Conservation (phyloP, 2,329 filamentous ascomycete genomes). For the Elsinoe necatrix region DNA sequence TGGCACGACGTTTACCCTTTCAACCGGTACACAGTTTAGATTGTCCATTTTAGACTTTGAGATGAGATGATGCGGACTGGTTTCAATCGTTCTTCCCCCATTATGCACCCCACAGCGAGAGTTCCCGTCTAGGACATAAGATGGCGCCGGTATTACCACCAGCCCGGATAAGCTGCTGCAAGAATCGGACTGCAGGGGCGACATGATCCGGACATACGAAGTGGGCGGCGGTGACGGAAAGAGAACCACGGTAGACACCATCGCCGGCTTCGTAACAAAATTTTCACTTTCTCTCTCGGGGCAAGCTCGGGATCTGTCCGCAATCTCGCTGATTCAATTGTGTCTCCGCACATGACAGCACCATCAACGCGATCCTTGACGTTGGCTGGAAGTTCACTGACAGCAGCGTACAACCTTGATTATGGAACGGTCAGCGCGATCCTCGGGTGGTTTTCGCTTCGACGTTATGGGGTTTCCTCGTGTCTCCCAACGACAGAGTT, state of each 20-base stretch:
- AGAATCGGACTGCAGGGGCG: not conserved
- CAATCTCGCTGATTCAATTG: constrained; percentile 32
- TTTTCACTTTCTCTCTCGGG: constrained; percentile 20
- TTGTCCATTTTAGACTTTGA: not conserved
- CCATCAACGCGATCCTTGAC: constrained; percentile 31
- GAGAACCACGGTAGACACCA: constrained; percentile 23
- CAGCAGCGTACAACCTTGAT: constrained; percentile 32
- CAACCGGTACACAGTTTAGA: not conserved
- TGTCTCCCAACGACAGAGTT: constrained; percentile 25
- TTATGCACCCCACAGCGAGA: not conserved
- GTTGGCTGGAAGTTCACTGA: constrained; percentile 24
- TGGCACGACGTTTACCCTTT: not conserved
- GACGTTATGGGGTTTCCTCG: not conserved
- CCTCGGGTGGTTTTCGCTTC: not conserved
- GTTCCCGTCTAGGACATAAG: not conserved
- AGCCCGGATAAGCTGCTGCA: not conserved
- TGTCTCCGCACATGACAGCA: constrained; percentile 36
- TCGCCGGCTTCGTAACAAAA: constrained; percentile 27
- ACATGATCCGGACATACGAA: constrained; percentile 18
- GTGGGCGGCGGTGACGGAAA: constrained; percentile 25
- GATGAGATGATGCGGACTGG: not conserved
- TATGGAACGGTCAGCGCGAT: not conserved
- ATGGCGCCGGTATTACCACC: not conserved
- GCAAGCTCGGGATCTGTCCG: constrained; percentile 30
- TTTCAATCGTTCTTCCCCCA: not conserved